A percentile compares a stretch with the other conserved stretches of the same genome.
Conservation (phyloP, 1,284 basidiomycete species). For the Microstroma glucosiphilum region DNA sequence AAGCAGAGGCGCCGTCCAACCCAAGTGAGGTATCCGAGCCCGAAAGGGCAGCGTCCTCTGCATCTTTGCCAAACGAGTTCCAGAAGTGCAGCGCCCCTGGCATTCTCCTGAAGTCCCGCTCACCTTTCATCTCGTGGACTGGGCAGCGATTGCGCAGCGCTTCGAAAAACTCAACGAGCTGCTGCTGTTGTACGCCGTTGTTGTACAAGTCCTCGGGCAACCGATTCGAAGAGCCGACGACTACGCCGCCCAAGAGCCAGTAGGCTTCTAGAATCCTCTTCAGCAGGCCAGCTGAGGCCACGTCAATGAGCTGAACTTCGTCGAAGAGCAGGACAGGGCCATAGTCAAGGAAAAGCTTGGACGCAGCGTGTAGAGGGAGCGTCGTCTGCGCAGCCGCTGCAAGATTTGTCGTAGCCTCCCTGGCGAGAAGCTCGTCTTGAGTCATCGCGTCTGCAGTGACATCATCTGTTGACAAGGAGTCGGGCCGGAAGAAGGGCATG, state of each 20-base stretch:
- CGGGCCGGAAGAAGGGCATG: conserved; percentile 38
- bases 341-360: conserved; percentile 56
- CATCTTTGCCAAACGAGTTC: neutral
- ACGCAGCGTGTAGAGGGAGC: conserved; percentile 55
- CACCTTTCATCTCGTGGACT: conserved; percentile 57
- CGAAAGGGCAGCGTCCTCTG: neutral
- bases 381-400: conserved; percentile 23
- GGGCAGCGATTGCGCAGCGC: conserved; percentile 63
- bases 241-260: conserved; percentile 68
- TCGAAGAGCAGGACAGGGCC: conserved; percentile 65
- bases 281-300: conserved; percentile 61
- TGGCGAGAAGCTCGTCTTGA: conserved; percentile 8
- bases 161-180: conserved; percentile 58
- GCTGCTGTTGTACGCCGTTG: conserved; percentile 63
- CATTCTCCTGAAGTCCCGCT: conserved; percentile 52
- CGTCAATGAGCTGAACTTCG: conserved; percentile 67
- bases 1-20: no score
- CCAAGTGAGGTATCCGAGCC: neutral
- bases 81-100: conserved; percentile 14
- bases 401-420: conserved; percentile 3
- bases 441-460: neutral
- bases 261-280: conserved; percentile 69
- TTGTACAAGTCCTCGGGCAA: conserved; percentile 66
- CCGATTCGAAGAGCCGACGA: conserved; percentile 60
- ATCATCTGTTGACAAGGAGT: conserved; percentile 18